phyloP scores from a whole-genome alignment of 805 yeast species.

The Sugiyamaella smithiae region DNA sequence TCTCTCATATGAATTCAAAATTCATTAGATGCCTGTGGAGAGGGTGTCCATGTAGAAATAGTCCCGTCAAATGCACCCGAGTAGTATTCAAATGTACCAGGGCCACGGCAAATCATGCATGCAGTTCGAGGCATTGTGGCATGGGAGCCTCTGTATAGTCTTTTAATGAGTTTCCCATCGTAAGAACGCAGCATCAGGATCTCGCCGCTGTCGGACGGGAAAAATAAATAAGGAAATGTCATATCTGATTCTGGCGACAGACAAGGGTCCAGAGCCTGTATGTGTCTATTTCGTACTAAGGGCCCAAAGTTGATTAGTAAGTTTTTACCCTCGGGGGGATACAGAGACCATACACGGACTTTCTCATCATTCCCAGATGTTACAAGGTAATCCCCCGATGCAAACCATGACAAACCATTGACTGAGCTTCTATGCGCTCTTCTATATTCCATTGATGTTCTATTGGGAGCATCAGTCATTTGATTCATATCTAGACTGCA shows the following conservation, averaged over 20 bases:
- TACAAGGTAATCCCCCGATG: constrained; percentile 56
- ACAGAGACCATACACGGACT: constrained; percentile 73
- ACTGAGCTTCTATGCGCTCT: constrained; percentile 77
- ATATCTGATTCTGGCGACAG: constrained; percentile 53
- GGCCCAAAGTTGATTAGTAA: constrained; percentile 76
- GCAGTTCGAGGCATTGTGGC: constrained; percentile 45
- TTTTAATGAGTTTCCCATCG: constrained; percentile 61
- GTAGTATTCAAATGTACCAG: constrained; percentile 44
- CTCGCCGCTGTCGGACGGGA: constrained; percentile 77
- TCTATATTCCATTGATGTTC: constrained; percentile 31
- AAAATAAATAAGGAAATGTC: constrained; percentile 55
- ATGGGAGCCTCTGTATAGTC: constrained; percentile 47
- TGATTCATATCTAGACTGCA: constrained; percentile 58
- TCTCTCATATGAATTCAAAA: too few species aligned
- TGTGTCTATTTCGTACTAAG: constrained; percentile 59
- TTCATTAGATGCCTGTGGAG: not conserved
- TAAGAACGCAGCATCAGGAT: constrained; percentile 53
- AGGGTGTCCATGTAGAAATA: constrained; percentile 55
- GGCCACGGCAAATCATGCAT: constrained; percentile 50
- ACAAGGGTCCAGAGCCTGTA: constrained; percentile 55
- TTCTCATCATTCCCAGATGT: constrained; percentile 80
- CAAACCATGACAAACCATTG: constrained; percentile 76
- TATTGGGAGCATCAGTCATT: constrained; percentile 35
- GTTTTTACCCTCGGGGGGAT: constrained; percentile 50
- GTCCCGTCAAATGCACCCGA: constrained; percentile 70